Percentiles rank a stretch among this genome's conserved stretches.
phyloP scores from a whole-genome alignment of 2,329 filamentous ascomycete species.

The Aspergillus proliferans region DNA sequence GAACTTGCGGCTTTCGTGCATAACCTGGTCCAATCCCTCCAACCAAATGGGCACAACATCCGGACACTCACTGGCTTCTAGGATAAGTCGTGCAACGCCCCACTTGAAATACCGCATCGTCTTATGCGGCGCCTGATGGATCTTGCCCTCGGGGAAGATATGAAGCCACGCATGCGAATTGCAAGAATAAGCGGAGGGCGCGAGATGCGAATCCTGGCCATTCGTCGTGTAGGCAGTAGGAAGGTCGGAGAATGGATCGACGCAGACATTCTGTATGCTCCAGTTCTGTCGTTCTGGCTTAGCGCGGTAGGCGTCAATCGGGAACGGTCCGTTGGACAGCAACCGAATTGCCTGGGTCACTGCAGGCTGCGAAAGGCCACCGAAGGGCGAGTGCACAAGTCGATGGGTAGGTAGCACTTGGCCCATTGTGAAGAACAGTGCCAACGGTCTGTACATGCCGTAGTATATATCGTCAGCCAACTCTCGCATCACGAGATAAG shows the following conservation, averaged over 20 bases:
- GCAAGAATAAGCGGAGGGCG: conserved; percentile 64
- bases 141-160: conserved; percentile 90
- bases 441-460: conserved; percentile 49
- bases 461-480: conserved; percentile 4
- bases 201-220: conserved; percentile 48
- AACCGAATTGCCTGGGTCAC: conserved; percentile 79
- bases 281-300: conserved; percentile 29
- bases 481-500: not conserved
- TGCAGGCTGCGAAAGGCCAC: conserved; percentile 85
- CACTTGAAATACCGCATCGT: conserved; percentile 97
- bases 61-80: conserved; percentile 81
- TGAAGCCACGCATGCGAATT: conserved; percentile 82
- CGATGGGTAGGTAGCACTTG: conserved; percentile 90
- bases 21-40: conserved; percentile 78
- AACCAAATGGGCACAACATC: conserved; percentile 92
- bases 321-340: conserved; percentile 62
- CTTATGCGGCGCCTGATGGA: conserved; percentile 75
- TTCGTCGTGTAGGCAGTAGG: conserved; percentile 36
- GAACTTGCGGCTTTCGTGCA: conserved; percentile 75
- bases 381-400: conserved; percentile 66
- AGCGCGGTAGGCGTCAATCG: conserved; percentile 41
- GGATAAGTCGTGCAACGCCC: conserved; percentile 84
- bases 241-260: conserved; percentile 43
- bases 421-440: conserved; percentile 78
- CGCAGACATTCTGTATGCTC: conserved; percentile 37